phyloP scores from a whole-genome alignment of 1,139 yeast species.

The Saccharomycopsis crataegensis region DNA sequence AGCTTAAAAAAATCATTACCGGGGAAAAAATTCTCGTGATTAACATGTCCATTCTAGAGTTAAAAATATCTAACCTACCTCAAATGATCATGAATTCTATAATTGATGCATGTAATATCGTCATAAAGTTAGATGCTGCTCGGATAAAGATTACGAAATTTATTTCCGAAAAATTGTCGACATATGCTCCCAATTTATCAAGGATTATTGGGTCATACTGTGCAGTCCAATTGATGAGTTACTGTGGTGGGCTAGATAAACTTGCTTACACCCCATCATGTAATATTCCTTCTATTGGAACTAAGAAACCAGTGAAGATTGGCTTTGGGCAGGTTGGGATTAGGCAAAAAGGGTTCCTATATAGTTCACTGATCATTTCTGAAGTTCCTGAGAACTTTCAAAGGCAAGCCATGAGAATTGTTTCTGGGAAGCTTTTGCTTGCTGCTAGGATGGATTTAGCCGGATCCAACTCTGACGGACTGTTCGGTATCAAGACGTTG shows the following conservation, averaged over 20 bases:
- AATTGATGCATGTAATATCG: conserved; percentile 38
- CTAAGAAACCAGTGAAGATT: conserved; percentile 42
- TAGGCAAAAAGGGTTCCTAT: conserved; percentile 55
- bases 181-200: conserved; percentile 75
- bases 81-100: conserved; percentile 36
- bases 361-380: conserved; percentile 30
- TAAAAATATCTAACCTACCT: conserved; percentile 28
- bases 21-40: conserved; percentile 66
- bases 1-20: conserved; percentile 38
- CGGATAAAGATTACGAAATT: conserved; percentile 41
- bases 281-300: conserved; percentile 75
- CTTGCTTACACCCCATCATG: conserved; percentile 74
- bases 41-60: conserved; percentile 62
- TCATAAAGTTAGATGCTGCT: conserved; percentile 40
- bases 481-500: conserved; percentile 50
- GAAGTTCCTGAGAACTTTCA: conserved; percentile 49
- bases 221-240: conserved; percentile 67
- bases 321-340: conserved; percentile 39
- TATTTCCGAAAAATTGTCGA: conserved; percentile 48
- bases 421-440: conserved; percentile 71
- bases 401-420: conserved; percentile 67
- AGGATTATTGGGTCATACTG: conserved; percentile 66
- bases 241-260: conserved; percentile 59
- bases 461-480: conserved; percentile 39
- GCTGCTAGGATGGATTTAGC: conserved; percentile 78